These are phyloP conservation scores for Capsella bursapastoris DNA, from an alignment of 345 rosid genomes.

Conservation along the genomic window DNA sequence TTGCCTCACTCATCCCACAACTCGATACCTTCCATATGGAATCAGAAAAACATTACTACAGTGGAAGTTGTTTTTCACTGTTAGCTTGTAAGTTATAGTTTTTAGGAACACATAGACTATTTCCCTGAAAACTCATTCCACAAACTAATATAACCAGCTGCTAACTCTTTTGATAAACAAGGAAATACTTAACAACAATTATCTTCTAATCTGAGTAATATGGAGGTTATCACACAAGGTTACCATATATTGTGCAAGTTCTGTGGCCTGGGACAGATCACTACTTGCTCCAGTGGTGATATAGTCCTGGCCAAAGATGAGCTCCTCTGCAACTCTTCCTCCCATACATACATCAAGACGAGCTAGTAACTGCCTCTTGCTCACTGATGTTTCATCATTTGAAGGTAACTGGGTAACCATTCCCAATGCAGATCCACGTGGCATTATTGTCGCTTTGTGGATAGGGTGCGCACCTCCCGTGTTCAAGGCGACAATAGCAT, in stretches of 20 bases:
- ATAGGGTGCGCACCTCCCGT: conserved; percentile 94
- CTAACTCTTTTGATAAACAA: conserved; percentile 7
- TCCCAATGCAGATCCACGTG: conserved; percentile 98
- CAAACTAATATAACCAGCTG: background rate
- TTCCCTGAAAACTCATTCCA: background rate
- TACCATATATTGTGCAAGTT: conserved; percentile 97
- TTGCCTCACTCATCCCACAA: conserved; percentile 93
- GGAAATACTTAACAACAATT: background rate
- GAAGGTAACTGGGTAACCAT: conserved; percentile 99
- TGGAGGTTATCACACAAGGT: conserved; percentile 6
- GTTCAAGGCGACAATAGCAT: conserved; percentile 92
- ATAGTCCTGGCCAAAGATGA: conserved; percentile 86
- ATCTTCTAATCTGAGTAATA: background rate
- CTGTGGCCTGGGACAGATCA: conserved; percentile 90
- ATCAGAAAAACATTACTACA: conserved; percentile 26
- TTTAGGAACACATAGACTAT: background rate
- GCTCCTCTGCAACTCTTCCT: conserved; percentile 99
- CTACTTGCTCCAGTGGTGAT: conserved; percentile 98
- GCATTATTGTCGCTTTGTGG: conserved; percentile 98
- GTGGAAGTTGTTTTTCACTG: background rate
- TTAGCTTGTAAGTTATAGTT: background rate
- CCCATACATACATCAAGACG: conserved; percentile 99
- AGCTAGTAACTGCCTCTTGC: conserved; percentile 95
- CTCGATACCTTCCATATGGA: conserved; percentile 64
- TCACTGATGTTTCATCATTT: conserved; percentile 88